Evolutionary conservation across 1,139 yeast species (phyloP), one percentile per base, ranked within the genome.

Genomic region (Sugiyamaella paludigena): DNA sequence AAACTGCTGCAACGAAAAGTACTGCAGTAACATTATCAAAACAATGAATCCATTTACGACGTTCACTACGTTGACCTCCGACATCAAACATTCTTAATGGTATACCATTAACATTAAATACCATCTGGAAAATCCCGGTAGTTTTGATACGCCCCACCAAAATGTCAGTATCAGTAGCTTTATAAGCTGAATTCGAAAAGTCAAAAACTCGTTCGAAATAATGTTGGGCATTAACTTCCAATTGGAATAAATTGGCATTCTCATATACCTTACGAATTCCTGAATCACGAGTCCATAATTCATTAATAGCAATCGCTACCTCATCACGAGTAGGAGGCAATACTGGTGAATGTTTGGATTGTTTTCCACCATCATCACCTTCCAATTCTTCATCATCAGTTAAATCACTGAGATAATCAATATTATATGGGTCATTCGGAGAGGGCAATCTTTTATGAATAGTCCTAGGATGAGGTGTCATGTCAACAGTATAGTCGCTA

Each of bases 41-140:
- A 63, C 96, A 87, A 65, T 91, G 96, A 53, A 92, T 87, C 98
- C 98, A 92, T 65, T 92, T 92, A 58, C 84, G 82, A 50, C 98
- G 78, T 68, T 92, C 98, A 36, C 91, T 81, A 51, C 98, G 75
- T 69, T 92, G 98, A 1, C 99, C 99, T 43, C 99, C 99, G 5
- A 96, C 98, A 71, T 92, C 99, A 49, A 89, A 73, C 42, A 94
- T 87, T 59, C 81, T 82, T 62, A 91, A 83, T 53, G 76, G 81
- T 9, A 83, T 61, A 73, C 57, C 85, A 77, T 59, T 58, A 52
- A 91, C 81, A 51, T 76, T 75, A 67, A 94, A 91, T 49, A 77
- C 78, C 6, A 95, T 87, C 64, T 92, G 96, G 1, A 95, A 86
- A 43, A 92, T 88, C 0, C 99, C 98, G 0, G 97, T 89, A 7